Evolutionary conservation across 2,329 filamentous ascomycete species (phyloP).

Genomic region (Pseudophaeomoniella oleicola): DNA sequence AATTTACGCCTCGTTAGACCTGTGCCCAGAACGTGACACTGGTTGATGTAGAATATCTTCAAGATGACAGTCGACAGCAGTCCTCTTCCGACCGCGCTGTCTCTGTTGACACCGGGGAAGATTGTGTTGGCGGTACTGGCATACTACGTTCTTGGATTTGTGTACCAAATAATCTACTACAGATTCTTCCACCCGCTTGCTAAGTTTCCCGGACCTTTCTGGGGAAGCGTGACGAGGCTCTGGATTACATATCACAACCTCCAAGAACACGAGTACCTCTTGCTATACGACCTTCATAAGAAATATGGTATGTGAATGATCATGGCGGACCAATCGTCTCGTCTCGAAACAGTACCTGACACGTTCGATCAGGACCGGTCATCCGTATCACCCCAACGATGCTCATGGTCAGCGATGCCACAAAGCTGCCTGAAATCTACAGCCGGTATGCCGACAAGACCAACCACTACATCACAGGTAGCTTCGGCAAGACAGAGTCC

Average conservation of each 20-base stretch:
- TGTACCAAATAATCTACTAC: conserved; percentile 25
- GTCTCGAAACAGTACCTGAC: too few species aligned
- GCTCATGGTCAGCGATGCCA: conserved; percentile 37
- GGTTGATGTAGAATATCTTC: neutral
- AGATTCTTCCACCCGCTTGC: conserved; percentile 37
- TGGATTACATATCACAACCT: conserved; percentile 40
- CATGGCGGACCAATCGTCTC: too few species aligned
- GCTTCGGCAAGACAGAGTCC: conserved; percentile 39
- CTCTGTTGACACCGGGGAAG: neutral
- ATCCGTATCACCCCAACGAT: conserved; percentile 35
- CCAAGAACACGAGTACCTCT: conserved; percentile 29
- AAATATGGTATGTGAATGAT: conserved; percentile 33
- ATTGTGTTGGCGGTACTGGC: neutral
- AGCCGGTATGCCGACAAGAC: conserved; percentile 41
- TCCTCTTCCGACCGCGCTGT: neutral
- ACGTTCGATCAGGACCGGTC: conserved; percentile 19
- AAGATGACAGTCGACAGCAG: neutral
- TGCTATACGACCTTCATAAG: conserved; percentile 27
- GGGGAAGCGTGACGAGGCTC: conserved; percentile 37
- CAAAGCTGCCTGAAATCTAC: conserved; percentile 42
- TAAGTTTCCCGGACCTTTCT: conserved; percentile 40
- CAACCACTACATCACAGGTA: conserved; percentile 43
- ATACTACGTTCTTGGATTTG: conserved; percentile 4
- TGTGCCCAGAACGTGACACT: too few species aligned
- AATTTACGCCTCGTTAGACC: too few species aligned